Evolutionary conservation across 305 asterid species (phyloP).

Genomic region (Solanum hybrid): DNA sequence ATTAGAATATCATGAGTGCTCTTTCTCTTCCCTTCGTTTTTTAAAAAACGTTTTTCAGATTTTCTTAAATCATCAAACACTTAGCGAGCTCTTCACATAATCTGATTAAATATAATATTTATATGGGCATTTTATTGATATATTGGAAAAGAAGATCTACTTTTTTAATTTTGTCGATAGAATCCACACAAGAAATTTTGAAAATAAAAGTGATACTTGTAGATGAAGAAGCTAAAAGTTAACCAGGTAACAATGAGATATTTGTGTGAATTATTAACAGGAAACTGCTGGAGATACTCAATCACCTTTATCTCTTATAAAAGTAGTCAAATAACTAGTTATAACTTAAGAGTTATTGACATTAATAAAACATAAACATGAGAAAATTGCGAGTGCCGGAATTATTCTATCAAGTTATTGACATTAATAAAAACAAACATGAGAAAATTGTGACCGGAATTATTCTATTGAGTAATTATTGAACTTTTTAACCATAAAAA

Average conservation of each 20-base stretch:
- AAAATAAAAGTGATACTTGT: background rate
- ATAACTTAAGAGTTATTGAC: background rate
- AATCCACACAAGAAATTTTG: background rate
- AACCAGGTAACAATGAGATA: background rate
- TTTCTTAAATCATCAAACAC: background rate
- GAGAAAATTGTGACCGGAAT: background rate
- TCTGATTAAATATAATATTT: background rate
- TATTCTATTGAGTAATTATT: background rate
- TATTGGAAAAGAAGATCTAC: background rate
- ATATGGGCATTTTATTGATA: background rate
- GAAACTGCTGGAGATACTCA: background rate
- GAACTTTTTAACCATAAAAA: background rate
- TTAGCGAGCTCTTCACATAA: background rate
- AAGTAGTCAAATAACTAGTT: background rate
- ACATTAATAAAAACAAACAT: background rate
- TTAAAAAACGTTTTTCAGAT: background rate
- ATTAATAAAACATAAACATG: background rate
- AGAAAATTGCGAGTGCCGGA: background rate
- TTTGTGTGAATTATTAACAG: background rate
- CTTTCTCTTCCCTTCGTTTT: background rate
- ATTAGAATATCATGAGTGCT: background rate
- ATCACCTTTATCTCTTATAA: background rate
- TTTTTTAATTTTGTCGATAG: background rate
- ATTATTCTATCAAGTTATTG: background rate
- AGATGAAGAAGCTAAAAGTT: background rate